Evolutionary conservation across 371 early-diverging fungal species (phyloP).

Genomic region (Chytridium lagenaria): DNA sequence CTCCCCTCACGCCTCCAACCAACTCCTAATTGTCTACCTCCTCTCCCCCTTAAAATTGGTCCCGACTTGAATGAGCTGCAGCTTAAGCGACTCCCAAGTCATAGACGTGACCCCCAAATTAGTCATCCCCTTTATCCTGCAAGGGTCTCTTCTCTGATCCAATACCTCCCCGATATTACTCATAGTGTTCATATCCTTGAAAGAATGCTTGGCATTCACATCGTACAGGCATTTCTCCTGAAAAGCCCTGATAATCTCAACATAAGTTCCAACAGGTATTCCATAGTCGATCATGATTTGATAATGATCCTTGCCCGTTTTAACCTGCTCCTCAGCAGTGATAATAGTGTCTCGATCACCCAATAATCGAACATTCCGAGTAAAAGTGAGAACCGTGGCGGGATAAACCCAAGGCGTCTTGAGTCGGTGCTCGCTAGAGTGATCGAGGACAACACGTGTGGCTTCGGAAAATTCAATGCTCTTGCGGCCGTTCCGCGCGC

Average conservation of each 20-base stretch:
- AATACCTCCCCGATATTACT: background rate
- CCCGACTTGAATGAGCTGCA: background rate
- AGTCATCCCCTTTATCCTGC: background rate
- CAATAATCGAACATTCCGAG: background rate
- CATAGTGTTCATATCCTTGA: background rate
- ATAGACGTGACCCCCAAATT: background rate
- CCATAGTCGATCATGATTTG: background rate
- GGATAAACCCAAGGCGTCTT: constrained; percentile 5
- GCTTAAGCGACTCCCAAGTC: background rate
- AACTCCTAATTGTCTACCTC: too few relatives aligned
- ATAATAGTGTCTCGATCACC: background rate
- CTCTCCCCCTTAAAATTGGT: background rate
- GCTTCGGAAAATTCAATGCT: background rate
- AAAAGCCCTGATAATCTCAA: background rate
- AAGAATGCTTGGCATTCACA: background rate
- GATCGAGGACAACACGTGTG: background rate
- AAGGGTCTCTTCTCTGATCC: background rate
- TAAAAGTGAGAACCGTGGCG: background rate
- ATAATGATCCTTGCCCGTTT: background rate
- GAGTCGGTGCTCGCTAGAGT: background rate
- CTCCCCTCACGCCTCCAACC: too few relatives aligned
- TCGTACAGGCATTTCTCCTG: background rate
- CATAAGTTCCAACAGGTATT: background rate
- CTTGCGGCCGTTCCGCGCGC: background rate
- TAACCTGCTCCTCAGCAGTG: background rate